These are phyloP conservation scores for Furcasterigmium furcatum DNA, from an alignment of 2,329 filamentous ascomycete species.

Conservation along the genomic window DNA sequence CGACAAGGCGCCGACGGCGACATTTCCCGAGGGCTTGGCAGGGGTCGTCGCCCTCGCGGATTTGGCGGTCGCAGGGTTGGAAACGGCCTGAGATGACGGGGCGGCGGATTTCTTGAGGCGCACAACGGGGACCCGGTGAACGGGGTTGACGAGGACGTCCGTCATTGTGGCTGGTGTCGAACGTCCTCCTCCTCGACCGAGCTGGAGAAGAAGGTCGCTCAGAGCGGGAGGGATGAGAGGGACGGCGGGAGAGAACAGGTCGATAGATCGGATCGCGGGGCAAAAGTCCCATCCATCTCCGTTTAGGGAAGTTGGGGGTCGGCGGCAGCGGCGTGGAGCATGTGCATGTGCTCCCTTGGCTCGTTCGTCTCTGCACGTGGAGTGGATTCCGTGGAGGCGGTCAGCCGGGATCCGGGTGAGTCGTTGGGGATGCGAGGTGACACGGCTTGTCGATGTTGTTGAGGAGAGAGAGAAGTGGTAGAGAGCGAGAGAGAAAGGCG, in stretches of 20 bases:
- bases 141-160: slow-evolving; percentile 12
- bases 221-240: background rate
- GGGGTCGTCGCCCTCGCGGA: slow-evolving; percentile 6
- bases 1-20: slow-evolving; percentile 15
- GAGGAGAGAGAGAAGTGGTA: too few species aligned
- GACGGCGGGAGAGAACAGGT: slow-evolving; percentile 5
- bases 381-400: too few species aligned
- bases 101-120: slow-evolving; percentile 3
- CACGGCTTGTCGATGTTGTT: too few species aligned
- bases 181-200: background rate
- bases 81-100: background rate
- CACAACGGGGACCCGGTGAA: slow-evolving; percentile 7
- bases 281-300: slow-evolving; percentile 3
- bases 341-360: background rate
- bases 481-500: too few species aligned
- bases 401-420: background rate
- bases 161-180: slow-evolving; percentile 8
- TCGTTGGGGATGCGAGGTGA: too few species aligned
- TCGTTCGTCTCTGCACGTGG: background rate
- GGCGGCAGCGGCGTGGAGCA: background rate
- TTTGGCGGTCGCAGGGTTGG: background rate
- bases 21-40: slow-evolving; percentile 8
- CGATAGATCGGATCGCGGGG: background rate
- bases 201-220: background rate
- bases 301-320: slow-evolving; percentile 5